Percentiles rank a stretch among this genome's conserved stretches.
These are phyloP conservation scores for Rhododendron molle DNA, from an alignment of 148 eudicot genomes.

Conservation along the genomic window DNA sequence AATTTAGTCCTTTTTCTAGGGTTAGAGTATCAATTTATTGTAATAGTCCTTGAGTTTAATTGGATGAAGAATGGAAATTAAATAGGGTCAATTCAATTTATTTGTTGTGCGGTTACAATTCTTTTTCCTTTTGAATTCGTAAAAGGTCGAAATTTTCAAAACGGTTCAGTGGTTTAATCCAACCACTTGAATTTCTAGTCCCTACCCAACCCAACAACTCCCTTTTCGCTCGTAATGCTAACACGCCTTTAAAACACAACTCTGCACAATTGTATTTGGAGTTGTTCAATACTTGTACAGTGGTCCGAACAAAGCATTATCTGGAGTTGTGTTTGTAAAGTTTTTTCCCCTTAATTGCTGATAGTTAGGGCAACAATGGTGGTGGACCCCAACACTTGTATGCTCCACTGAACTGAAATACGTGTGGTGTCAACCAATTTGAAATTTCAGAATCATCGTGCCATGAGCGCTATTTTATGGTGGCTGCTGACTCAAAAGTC, in stretches of 20 bases:
- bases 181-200: neutral
- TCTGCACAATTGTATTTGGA: too few relatives aligned
- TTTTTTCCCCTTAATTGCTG: neutral
- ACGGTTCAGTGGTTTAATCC: neutral
- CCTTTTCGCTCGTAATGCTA: neutral
- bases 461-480: neutral
- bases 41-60: neutral
- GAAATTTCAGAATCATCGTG: neutral
- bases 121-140: neutral
- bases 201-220: neutral
- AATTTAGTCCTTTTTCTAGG: neutral
- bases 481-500: conserved; percentile 7
- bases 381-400: neutral
- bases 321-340: too few relatives aligned
- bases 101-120: neutral
- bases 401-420: conserved; percentile 1
- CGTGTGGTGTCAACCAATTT: neutral
- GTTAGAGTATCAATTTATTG: neutral
- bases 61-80: neutral
- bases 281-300: too few relatives aligned
- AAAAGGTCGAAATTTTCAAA: neutral
- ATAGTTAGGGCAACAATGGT: neutral
- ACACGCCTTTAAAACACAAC: too few relatives aligned
- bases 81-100: neutral
- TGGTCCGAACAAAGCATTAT: too few relatives aligned